Base-by-base conservation (phyloP, 2,329 filamentous ascomycete genomes). In the Trichoderma koningii region DNA sequence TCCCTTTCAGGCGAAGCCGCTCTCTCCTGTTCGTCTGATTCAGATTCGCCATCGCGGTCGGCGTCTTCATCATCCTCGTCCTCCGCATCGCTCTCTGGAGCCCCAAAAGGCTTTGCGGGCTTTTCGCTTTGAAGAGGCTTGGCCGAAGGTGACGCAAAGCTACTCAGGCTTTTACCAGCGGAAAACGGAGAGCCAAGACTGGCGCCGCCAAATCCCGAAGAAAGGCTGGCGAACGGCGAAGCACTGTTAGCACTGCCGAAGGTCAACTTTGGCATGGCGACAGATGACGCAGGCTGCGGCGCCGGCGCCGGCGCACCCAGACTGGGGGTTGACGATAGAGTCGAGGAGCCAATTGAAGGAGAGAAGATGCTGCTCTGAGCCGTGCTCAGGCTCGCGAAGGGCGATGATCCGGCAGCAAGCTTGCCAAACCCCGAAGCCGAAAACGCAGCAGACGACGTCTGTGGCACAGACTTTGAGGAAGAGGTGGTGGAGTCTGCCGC, bases 31-130 rank as follows among this genome's bases (percentile, higher is more conserved):
- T 83, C 81, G 14, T 82, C 81, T 4, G 34, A 78, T 78, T 61
- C 80, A 75, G 55, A 79, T 76, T 73, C 74, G n/a, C 74, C 78
- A 3, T 81, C 79, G 21, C 72, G 76, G 2, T 76, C 76, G 7
- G 75, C 76, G 10, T 76, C 77, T 2, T 76, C 77, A 1, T 75
- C 75, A 1, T 75, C 76, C 5, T 68, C 78, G 3, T 83, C 83
- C 47, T 87, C 86, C 3, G 80, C 82, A 55, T 88, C 87, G 66
- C 86, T 89, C 45, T 88, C 87, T 1, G 91, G 86, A 14, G 91
- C 90, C 38, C 92, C 92, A 73, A 97, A 95, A 0, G 91, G 85
- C 76, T 86, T 91, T 3, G 84, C 82, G 15, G 86, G 82, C 74
- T 90, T 91, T 66, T 82, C 82, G 65, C 80, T 85, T 71, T 81